Evolutionary conservation across 169 alveolate genomes (phyloP).

Genomic region (Cyclospora cayetanensis): DNA sequence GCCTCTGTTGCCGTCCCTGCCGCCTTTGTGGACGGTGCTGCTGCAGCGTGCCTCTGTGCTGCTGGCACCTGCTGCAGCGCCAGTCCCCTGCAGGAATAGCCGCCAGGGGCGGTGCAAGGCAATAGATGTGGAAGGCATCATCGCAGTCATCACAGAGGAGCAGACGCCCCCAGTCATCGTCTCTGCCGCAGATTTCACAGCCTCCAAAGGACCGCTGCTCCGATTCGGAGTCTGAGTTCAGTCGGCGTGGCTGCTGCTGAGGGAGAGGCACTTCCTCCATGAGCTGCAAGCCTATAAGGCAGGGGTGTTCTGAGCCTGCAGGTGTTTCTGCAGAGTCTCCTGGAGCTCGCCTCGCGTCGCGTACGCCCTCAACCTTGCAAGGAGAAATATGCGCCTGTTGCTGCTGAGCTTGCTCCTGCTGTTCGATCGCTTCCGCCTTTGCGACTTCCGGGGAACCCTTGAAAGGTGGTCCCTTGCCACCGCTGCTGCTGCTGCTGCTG

Average conservation of each 20-base stretch:
- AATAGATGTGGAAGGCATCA: slow-evolving; percentile 82
- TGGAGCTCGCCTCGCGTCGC: neutral
- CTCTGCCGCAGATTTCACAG: slow-evolving; percentile 83
- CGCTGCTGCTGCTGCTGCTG: neutral
- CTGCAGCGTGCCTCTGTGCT: neutral
- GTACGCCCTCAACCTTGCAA: neutral
- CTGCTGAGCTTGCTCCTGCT: neutral
- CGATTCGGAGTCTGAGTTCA: neutral
- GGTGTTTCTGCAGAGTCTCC: neutral
- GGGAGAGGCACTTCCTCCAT: slow-evolving; percentile 4
- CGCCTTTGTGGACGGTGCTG: neutral
- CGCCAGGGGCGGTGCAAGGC: slow-evolving; percentile 83
- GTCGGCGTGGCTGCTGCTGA: neutral
- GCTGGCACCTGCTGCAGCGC: slow-evolving; percentile 81
- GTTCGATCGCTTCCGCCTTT: neutral
- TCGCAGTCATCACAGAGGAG: slow-evolving; percentile 88
- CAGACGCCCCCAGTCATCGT: slow-evolving; percentile 81
- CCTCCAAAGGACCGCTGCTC: slow-evolving; percentile 71
- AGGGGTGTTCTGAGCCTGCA: neutral
- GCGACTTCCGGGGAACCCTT: neutral
- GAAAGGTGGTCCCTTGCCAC: neutral
- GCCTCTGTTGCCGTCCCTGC: neutral
- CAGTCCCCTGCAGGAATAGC: slow-evolving; percentile 80
- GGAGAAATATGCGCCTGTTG: neutral
- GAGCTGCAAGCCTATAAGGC: neutral